These are phyloP conservation scores for Candida tallmaniae DNA, from an alignment of 805 yeast species.

Conservation along the genomic window DNA sequence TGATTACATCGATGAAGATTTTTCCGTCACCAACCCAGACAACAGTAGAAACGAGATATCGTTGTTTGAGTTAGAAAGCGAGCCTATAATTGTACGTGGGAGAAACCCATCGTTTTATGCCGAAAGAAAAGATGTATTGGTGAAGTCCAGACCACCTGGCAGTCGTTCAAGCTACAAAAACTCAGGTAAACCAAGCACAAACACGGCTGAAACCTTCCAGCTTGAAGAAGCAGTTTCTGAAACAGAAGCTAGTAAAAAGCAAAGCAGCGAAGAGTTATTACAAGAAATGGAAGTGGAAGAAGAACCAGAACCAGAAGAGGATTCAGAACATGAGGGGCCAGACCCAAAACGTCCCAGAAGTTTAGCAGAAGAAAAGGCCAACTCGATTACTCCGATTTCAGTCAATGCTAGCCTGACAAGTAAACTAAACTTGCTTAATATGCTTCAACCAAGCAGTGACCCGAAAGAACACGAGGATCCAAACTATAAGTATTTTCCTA, in stretches of 20 bases:
- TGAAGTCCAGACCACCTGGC: constrained; percentile 23
- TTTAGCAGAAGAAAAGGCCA: neutral
- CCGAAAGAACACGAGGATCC: constrained; percentile 3
- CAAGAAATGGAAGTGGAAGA: constrained; percentile 7
- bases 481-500: constrained; percentile 46
- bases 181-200: constrained; percentile 5
- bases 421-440: constrained; percentile 1
- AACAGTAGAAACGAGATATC: constrained; percentile 26
- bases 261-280: neutral
- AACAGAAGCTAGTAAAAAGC: neutral
- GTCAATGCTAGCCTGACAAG: constrained; percentile 6
- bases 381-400: constrained; percentile 11
- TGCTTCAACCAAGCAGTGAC: neutral
- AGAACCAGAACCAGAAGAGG: constrained; percentile 10
- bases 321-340: neutral
- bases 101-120: constrained; percentile 58
- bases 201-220: constrained; percentile 1
- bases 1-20: constrained; percentile 32
- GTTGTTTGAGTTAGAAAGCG: constrained; percentile 26
- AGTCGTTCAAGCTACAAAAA: constrained; percentile 15
- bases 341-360: constrained; percentile 1
- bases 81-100: constrained; percentile 56
- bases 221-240: constrained; percentile 1
- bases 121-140: constrained; percentile 46
- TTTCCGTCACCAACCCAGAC: constrained; percentile 14